A percentile compares a stretch with the other conserved stretches of the same genome.
Evolutionary conservation across 768 basidiomycete genomes (phyloP).

Genomic region (Cystofilobasidium macerans): DNA sequence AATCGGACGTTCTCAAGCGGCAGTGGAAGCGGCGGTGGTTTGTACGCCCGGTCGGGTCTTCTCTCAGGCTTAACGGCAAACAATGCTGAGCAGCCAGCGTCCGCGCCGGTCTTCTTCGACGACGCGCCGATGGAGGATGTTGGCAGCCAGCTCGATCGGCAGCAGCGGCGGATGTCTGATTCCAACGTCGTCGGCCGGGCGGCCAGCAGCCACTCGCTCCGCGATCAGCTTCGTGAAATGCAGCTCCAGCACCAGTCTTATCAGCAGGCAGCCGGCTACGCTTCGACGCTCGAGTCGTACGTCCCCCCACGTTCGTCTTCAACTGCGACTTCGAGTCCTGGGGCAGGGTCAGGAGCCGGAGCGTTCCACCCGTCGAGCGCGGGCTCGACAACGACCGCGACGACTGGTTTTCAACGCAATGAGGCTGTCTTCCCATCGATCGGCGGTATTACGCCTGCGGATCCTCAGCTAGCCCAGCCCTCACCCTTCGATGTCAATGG

Average conservation of each 20-base stretch:
- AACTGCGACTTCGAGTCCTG: not conserved
- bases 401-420: not conserved
- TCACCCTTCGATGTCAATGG: not conserved
- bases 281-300: not conserved
- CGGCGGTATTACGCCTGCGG: no score
- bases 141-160: not conserved
- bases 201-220: not conserved
- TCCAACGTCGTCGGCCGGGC: not conserved
- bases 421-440: not conserved
- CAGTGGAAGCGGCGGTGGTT: not conserved
- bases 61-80: not conserved
- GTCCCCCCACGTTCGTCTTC: not conserved
- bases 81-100: not conserved
- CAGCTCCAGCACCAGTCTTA: constrained; percentile 6
- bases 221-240: constrained; percentile 3
- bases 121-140: constrained; percentile 1
- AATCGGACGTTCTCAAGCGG: not conserved
- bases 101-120: not conserved
- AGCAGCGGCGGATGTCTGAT: not conserved
- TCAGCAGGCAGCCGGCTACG: not conserved
- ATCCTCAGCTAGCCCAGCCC: no score
- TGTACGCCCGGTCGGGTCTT: not conserved
- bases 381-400: not conserved
- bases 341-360: not conserved
- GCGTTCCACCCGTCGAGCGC: not conserved